phyloP scores from a whole-genome alignment of 768 basidiomycete species.

The Phaffia tasmanica region DNA sequence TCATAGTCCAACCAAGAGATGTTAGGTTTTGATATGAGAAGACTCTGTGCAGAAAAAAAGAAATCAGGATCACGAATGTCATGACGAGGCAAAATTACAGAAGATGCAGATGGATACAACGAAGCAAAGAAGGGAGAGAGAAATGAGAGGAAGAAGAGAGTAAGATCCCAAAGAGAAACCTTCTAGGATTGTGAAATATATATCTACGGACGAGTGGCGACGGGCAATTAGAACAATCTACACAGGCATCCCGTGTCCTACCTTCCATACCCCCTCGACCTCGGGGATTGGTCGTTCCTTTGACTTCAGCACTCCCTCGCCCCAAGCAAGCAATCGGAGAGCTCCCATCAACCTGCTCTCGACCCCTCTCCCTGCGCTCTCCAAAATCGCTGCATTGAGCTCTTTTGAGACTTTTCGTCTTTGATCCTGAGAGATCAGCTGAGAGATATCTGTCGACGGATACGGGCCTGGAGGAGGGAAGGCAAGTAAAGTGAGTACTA shows the following conservation, averaged over 20 bases:
- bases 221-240: too few species aligned
- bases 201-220: too few species aligned
- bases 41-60: not conserved
- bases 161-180: not conserved
- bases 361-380: slow-evolving; percentile 79
- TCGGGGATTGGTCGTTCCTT: too few species aligned
- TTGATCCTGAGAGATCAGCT: slow-evolving; percentile 73
- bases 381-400: slow-evolving; percentile 89
- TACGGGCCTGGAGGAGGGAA: slow-evolving; percentile 34
- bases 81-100: too few species aligned
- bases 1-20: slow-evolving; percentile 37
- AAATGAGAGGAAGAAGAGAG: not conserved
- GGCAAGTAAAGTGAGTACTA: slow-evolving; percentile 79
- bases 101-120: not conserved
- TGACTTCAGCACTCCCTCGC: slow-evolving; percentile 10
- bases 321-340: slow-evolving; percentile 17
- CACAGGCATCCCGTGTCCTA: too few species aligned
- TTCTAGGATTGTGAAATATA: not conserved
- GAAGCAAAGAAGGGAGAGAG: not conserved
- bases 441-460: slow-evolving; percentile 55
- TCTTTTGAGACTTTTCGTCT: slow-evolving; percentile 89
- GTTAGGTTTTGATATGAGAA: slow-evolving; percentile 25
- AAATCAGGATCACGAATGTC: not conserved
- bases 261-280: too few species aligned
- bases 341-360: slow-evolving; percentile 39